These are phyloP conservation scores for Fraxinus excelsior DNA, from an alignment of 257 asterid species.

Conservation along the genomic window DNA sequence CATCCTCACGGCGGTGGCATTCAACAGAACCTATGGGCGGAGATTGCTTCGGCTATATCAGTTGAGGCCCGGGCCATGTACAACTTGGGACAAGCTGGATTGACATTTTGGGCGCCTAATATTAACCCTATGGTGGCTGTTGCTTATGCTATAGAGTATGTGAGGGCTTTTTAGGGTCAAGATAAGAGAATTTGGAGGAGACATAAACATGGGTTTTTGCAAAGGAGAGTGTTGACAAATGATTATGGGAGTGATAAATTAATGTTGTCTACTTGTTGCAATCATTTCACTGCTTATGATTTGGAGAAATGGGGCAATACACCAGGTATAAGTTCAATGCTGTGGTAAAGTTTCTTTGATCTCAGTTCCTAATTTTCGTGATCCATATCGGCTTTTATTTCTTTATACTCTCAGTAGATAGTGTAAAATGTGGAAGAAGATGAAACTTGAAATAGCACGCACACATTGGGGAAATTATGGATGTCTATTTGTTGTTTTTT, in stretches of 20 bases:
- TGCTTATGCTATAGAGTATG: constrained; percentile 70
- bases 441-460: too few species aligned
- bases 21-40: constrained; percentile 73
- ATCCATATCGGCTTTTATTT: neutral
- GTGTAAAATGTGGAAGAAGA: too few species aligned
- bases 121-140: constrained; percentile 76
- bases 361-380: neutral
- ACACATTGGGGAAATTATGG: too few species aligned
- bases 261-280: constrained; percentile 90
- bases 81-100: constrained; percentile 74
- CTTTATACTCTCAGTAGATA: neutral
- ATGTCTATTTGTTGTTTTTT: too few species aligned
- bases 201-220: constrained; percentile 11
- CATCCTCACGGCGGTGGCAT: constrained; percentile 71
- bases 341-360: constrained; percentile 44
- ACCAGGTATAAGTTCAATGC: constrained; percentile 80
- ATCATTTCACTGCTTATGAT: constrained; percentile 92
- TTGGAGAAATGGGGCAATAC: constrained; percentile 83
- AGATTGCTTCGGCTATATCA: constrained; percentile 59
- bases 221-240: constrained; percentile 39
- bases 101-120: constrained; percentile 96
- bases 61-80: constrained; percentile 86
- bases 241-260: constrained; percentile 40
- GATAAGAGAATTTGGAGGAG: constrained; percentile 10
- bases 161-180: constrained; percentile 62